Evolutionary conservation across 2,329 filamentous ascomycete species (phyloP), one percentile per base, ranked within the genome.

Genomic region (Escovopsis weberi): DNA sequence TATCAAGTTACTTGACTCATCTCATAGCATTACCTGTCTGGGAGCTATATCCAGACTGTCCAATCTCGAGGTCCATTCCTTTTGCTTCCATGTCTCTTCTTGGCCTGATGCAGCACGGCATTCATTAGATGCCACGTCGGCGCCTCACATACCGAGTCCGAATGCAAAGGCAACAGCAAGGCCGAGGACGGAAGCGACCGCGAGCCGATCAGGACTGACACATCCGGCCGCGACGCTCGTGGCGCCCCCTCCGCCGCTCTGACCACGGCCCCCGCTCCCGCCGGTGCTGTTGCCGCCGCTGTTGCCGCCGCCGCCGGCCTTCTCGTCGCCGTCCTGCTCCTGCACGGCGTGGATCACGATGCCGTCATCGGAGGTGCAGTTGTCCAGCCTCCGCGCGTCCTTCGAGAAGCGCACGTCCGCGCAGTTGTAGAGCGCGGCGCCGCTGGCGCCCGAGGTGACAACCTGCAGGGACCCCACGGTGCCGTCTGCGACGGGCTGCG

Each of bases 401-500:
- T 64, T 62, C 30, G 68, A 71, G 63, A 88, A 80, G 26, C 74
- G 78, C 50, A 87, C 74, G 52, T 88, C 82, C 54, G 82, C 79
- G 59, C 83, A 88, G 60, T 80, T 82, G 61, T 85, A 87, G 30
- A 87, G 62, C 12, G 80, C 77, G 34, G 67, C 69, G 18, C 67
- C 71, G 4, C 63, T 65, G 19, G 72, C 66, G 26, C 75, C 77
- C 38, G 76, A 66, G 4, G 76, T 80, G 33, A 85, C 70, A 41
- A 87, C 75, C 62, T 86, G 82, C 43, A 87, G 64, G 30, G 75
- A 80, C 12, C 72, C 82, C 39, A 73, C 67, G 49, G 72, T 69
- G 36, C 82, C 82, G 33, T 82, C 75, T 23, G 56, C 57, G 33
- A 79, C 59, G 39, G 66, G 66, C 23, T 75, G 48, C 6, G 77